Evolutionary conservation across 2,329 filamentous ascomycete species (phyloP).

Genomic region (Aspergillus ruber): DNA sequence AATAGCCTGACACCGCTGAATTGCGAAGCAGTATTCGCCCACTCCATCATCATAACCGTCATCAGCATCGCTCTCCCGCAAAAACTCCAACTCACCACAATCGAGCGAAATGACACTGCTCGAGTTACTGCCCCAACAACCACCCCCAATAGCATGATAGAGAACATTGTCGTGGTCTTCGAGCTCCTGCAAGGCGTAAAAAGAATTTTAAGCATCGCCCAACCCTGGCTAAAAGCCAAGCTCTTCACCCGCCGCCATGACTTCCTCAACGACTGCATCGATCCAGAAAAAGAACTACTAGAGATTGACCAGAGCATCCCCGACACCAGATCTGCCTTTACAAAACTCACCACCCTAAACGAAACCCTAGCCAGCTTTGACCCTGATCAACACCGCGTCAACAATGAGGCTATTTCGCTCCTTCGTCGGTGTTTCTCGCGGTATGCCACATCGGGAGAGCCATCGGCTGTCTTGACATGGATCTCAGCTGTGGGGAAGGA

Average conservation of each 20-base stretch:
- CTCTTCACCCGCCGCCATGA: constrained; percentile 41
- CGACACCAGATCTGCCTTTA: constrained; percentile 20
- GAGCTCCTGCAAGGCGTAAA: constrained; percentile 30
- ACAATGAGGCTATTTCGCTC: constrained; percentile 22
- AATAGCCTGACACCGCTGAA: constrained; percentile 29
- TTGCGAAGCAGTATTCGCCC: constrained; percentile 32
- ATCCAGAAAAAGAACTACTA: constrained; percentile 29
- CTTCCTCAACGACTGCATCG: constrained; percentile 29
- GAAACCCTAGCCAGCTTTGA: constrained; percentile 20
- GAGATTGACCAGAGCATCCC: constrained; percentile 13
- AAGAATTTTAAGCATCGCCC: constrained; percentile 27
- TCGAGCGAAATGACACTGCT: constrained; percentile 19
- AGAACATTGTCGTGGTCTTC: constrained; percentile 30
- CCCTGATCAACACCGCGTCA: constrained; percentile 21
- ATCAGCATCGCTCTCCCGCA: constrained; percentile 30
- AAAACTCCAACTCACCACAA: constrained; percentile 10
- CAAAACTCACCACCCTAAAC: constrained; percentile 21
- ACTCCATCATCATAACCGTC: constrained; percentile 31
- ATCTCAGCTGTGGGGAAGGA: constrained; percentile 25
- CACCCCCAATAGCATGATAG: constrained; percentile 19
- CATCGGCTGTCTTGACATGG: constrained; percentile 29
- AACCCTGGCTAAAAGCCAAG: constrained; percentile 44
- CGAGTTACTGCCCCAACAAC: no score
- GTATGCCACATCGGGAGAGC: constrained; percentile 16
- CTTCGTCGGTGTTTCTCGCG: constrained; percentile 24